Percentiles rank a stretch among this genome's conserved stretches.
Conservation (phyloP, 371 early-diverging fungal genomes). For the Antonospora locustae region DNA sequence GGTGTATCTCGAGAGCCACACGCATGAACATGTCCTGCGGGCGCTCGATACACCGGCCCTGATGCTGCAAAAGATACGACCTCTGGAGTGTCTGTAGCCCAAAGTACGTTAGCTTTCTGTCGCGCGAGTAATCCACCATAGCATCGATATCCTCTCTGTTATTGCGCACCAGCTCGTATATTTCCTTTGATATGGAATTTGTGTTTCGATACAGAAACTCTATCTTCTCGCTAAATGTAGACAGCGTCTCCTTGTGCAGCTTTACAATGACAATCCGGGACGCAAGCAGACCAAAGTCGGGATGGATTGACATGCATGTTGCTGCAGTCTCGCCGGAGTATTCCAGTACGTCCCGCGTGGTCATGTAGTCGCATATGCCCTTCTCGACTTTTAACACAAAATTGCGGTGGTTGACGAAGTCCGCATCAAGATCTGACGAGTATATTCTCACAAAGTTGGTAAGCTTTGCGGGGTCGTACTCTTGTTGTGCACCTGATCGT, state of each 20-base stretch:
- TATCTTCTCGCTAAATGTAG: slow-evolving; percentile 72
- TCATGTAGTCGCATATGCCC: slow-evolving; percentile 33
- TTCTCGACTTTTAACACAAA: slow-evolving; percentile 16
- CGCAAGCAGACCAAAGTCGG: slow-evolving; percentile 85
- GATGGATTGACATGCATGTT: slow-evolving; percentile 80
- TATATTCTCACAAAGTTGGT: too few species aligned
- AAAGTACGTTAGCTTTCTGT: slow-evolving; percentile 88
- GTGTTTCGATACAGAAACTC: slow-evolving; percentile 67
- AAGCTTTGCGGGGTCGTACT: too few species aligned
- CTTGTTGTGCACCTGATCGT: too few species aligned
- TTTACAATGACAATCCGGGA: slow-evolving; percentile 89
- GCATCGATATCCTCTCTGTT: slow-evolving; percentile 70
- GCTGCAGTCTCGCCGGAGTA: slow-evolving; percentile 35
- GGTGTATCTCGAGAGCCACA: slow-evolving; percentile 87
- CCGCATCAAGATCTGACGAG: background rate
- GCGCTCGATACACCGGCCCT: slow-evolving; percentile 73
- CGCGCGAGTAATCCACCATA: slow-evolving; percentile 79
- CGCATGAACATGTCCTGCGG: slow-evolving; percentile 98
- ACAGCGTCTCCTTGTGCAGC: slow-evolving; percentile 82
- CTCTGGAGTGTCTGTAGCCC: slow-evolving; percentile 93
- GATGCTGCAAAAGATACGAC: slow-evolving; percentile 69
- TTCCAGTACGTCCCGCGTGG: slow-evolving; percentile 2
- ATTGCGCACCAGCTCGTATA: slow-evolving; percentile 61
- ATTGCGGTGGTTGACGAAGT: slow-evolving; percentile 6
- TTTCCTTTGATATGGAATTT: slow-evolving; percentile 68